Conservation (phyloP, 2,329 filamentous ascomycete species). For the Penicillium fuscoglaucum region DNA sequence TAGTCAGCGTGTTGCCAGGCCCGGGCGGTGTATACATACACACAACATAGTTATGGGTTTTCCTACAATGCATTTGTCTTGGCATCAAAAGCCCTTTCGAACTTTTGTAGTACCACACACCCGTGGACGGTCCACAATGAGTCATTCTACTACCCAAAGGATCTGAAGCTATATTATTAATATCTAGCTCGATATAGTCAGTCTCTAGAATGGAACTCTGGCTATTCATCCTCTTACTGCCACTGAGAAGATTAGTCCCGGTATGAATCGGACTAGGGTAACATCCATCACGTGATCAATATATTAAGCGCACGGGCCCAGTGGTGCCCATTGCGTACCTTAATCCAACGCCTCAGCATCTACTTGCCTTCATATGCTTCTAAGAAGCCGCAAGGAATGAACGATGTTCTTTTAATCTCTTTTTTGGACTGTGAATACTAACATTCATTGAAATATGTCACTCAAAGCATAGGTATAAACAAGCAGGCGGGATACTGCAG, state of each 20-base stretch:
- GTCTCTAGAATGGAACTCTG: too few species aligned
- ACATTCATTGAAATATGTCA: not conserved
- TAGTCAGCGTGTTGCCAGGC: not conserved
- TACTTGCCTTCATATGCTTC: not conserved
- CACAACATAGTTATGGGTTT: too few species aligned
- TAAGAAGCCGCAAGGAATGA: not conserved
- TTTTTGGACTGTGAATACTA: not conserved
- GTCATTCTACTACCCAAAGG: not conserved
- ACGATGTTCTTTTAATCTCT: not conserved
- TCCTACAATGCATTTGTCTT: not conserved
- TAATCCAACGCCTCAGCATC: not conserved
- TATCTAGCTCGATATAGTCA: not conserved
- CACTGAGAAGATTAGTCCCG: not conserved
- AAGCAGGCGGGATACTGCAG: not conserved
- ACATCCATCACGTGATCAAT: not conserved
- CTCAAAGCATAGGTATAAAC: not conserved
- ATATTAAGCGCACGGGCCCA: not conserved
- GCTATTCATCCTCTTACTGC: too few species aligned
- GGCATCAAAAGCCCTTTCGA: not conserved
- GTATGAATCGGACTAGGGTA: not conserved
- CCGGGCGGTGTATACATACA: too few species aligned
- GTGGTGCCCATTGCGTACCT: not conserved
- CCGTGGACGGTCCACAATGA: not conserved
- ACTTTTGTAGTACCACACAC: not conserved
- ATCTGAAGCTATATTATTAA: not conserved